Evolutionary conservation across 352 stramenopile genomes (phyloP).

Genomic region (Pythium dissimile): DNA sequence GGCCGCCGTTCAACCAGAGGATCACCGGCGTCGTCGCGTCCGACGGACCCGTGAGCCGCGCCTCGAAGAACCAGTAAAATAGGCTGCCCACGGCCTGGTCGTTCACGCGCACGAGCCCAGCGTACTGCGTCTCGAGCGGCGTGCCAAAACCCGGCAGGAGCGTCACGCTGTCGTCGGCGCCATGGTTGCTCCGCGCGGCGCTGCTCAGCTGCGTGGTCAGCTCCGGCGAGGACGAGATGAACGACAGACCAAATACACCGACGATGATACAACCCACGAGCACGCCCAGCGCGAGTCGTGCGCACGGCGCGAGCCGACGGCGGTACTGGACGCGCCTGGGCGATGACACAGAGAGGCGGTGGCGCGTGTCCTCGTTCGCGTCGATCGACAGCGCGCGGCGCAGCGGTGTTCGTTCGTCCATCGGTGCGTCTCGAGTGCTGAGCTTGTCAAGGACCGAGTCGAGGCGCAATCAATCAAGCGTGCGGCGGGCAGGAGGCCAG

Average conservation of each 20-base stretch:
- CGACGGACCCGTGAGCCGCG: constrained; percentile 20
- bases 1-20: constrained; percentile 80
- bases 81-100: constrained; percentile 45
- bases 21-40: constrained; percentile 56
- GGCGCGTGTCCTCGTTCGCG: constrained; percentile 13
- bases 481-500: neutral
- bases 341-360: too few relatives aligned
- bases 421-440: too few relatives aligned
- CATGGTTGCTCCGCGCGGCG: neutral
- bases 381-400: constrained; percentile 24
- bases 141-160: constrained; percentile 70
- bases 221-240: neutral
- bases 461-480: neutral
- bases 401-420: constrained; percentile 54
- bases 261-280: neutral
- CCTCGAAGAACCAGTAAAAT: constrained; percentile 89
- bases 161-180: constrained; percentile 36
- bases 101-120: constrained; percentile 66
- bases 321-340: too few relatives aligned
- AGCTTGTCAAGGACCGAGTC: too few relatives aligned
- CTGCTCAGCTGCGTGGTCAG: neutral
- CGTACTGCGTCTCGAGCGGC: constrained; percentile 74
- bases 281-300: neutral
- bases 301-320: constrained; percentile 2
- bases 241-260: neutral